Percentiles rank a stretch among this genome's conserved stretches.
Evolutionary conservation across 2,329 filamentous ascomycete genomes (phyloP).

Genomic region (Penicillium expansum): DNA sequence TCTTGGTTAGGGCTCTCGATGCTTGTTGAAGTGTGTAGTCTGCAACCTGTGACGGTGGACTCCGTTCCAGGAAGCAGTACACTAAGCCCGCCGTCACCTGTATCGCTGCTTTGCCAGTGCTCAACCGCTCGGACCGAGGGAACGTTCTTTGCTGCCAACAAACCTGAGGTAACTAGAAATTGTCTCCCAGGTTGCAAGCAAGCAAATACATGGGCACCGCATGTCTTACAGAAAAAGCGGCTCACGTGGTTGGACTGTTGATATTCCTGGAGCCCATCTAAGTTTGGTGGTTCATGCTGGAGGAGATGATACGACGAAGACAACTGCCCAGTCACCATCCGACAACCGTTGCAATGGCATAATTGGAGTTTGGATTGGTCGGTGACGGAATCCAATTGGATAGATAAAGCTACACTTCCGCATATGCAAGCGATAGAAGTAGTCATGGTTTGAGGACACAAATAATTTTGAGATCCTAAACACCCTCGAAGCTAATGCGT

Average conservation of each 20-base stretch:
- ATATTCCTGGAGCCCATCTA: constrained; percentile 44
- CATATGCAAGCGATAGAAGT: constrained; percentile 33
- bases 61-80: constrained; percentile 25
- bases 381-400: constrained; percentile 23
- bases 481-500: constrained; percentile 7
- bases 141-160: constrained; percentile 22
- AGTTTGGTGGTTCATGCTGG: constrained; percentile 32
- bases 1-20: not conserved
- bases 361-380: constrained; percentile 34
- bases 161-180: constrained; percentile 37
- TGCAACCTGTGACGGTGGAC: constrained; percentile 19
- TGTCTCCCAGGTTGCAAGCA: constrained; percentile 23
- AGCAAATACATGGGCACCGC: constrained; percentile 47
- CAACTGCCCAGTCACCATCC: constrained; percentile 49
- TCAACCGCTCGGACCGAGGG: constrained; percentile 20
- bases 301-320: constrained; percentile 46
- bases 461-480: not conserved
- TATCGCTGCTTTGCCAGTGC: constrained; percentile 31
- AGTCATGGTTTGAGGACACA: constrained; percentile 8
- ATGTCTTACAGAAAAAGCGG: constrained; percentile 52
- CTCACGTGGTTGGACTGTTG: constrained; percentile 42
- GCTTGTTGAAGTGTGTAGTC: constrained; percentile 14
- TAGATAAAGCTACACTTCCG: constrained; percentile 22
- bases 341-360: constrained; percentile 55
- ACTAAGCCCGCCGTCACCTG: constrained; percentile 31